These are phyloP conservation scores for Aspergillus pseudotamarii DNA, from an alignment of 2,329 filamentous ascomycete genomes.

Conservation along the genomic window DNA sequence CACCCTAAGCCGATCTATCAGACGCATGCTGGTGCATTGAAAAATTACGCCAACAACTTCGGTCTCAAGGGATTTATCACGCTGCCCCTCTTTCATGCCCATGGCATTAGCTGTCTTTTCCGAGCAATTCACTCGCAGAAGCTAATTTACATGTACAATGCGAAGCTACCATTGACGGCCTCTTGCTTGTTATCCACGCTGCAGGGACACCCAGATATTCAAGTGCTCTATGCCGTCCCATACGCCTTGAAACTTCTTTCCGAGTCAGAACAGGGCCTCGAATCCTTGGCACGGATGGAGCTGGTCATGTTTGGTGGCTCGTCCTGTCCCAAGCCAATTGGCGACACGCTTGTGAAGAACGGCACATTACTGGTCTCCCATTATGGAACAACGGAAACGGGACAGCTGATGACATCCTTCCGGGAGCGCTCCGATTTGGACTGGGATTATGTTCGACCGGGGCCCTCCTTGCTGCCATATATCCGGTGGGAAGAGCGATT, in stretches of 20 bases:
- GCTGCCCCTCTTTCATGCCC: constrained; percentile 61
- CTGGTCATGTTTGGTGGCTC: constrained; percentile 62
- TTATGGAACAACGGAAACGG: constrained; percentile 64
- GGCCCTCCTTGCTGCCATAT: constrained; percentile 44
- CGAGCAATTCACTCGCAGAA: constrained; percentile 56
- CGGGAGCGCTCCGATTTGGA: constrained; percentile 55
- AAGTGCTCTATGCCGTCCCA: constrained; percentile 65
- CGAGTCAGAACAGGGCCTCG: constrained; percentile 59
- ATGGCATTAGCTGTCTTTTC: constrained; percentile 60
- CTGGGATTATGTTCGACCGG: constrained; percentile 62
- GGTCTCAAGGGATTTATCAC: constrained; percentile 56
- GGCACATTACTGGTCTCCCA: constrained; percentile 60
- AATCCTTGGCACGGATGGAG: constrained; percentile 49
- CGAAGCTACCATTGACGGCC: constrained; percentile 57
- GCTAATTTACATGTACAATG: constrained; percentile 58
- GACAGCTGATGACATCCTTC: constrained; percentile 64
- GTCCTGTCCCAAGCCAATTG: constrained; percentile 62
- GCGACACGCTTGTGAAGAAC: constrained; percentile 54
- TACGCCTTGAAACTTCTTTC: constrained; percentile 66
- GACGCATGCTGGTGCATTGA: constrained; percentile 55
- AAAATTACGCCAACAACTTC: constrained; percentile 51
- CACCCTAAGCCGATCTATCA: constrained; percentile 66
- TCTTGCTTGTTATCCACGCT: constrained; percentile 51
- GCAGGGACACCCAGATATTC: constrained; percentile 42
- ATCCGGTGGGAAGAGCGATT: constrained; percentile 42